phyloP scores from a whole-genome alignment of 371 early-diverging fungal species.

The Dichotomocladium elegans region DNA sequence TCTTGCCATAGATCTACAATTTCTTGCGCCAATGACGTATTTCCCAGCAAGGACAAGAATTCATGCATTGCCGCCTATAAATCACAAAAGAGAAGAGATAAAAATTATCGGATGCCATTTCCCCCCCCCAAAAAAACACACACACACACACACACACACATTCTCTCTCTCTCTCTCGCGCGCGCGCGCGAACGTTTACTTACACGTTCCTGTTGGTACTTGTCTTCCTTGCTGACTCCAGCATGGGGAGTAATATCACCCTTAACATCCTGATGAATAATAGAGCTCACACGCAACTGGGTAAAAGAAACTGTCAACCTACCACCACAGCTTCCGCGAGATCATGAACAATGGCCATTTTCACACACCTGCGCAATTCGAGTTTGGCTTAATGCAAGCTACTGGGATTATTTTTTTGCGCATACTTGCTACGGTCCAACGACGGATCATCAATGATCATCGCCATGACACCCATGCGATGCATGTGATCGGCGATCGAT shows the following conservation, averaged over 20 bases:
- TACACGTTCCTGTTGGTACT: constrained; percentile 69
- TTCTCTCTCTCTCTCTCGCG: too few relatives aligned
- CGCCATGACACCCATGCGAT: constrained; percentile 87
- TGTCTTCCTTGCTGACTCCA: constrained; percentile 77
- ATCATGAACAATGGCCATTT: constrained; percentile 92
- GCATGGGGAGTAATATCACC: constrained; percentile 91
- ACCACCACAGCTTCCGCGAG: constrained; percentile 85
- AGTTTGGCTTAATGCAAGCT: too few relatives aligned
- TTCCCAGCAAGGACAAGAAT: constrained; percentile 57
- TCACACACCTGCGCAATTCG: constrained; percentile 62
- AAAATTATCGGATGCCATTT: too few relatives aligned
- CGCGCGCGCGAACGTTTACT: too few relatives aligned
- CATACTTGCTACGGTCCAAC: constrained; percentile 50
- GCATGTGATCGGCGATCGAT: constrained; percentile 93
- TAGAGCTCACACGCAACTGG: background rate
- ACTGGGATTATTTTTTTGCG: too few relatives aligned
- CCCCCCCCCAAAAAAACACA: background rate
- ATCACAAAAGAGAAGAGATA: too few relatives aligned
- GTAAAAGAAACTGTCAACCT: constrained; percentile 2
- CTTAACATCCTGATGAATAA: constrained; percentile 17
- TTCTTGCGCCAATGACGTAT: constrained; percentile 58
- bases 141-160: background rate
- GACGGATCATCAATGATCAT: constrained; percentile 73
- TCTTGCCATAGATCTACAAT: constrained; percentile 82
- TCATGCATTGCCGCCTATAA: constrained; percentile 66